These are phyloP conservation scores for Malus sieversii DNA, from an alignment of 306 rosid genomes.

Conservation along the genomic window DNA sequence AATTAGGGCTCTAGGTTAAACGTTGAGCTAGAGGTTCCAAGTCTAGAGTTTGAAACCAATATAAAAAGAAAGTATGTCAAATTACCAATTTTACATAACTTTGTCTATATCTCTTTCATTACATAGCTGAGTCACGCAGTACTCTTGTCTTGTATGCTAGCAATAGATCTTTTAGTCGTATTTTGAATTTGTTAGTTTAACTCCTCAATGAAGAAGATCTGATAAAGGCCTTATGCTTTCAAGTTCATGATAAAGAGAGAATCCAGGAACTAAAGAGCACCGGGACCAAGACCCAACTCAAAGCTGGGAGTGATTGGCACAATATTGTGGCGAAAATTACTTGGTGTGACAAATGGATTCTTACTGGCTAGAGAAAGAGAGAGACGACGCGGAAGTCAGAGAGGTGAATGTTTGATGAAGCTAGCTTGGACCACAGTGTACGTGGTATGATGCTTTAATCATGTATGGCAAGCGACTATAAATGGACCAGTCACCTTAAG, in stretches of 20 bases:
- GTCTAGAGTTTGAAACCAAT: too few species aligned
- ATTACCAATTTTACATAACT: too few species aligned
- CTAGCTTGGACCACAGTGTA: background rate
- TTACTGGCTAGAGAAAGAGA: background rate
- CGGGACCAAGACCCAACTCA: constrained; percentile 54
- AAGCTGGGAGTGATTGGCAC: constrained; percentile 40
- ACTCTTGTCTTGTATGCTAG: background rate
- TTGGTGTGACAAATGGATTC: background rate
- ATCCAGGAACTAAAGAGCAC: constrained; percentile 10
- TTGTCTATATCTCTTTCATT: too few species aligned
- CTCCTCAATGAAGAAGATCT: background rate
- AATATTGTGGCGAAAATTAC: constrained; percentile 16
- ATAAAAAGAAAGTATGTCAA: background rate
- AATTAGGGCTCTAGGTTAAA: too few species aligned
- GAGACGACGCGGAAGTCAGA: constrained; percentile 21
- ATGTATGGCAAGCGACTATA: background rate
- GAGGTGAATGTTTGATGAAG: background rate
- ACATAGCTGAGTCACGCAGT: too few species aligned
- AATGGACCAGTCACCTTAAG: background rate
- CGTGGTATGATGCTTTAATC: background rate
- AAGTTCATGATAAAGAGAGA: constrained; percentile 12
- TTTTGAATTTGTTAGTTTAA: background rate
- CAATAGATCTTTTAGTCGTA: background rate
- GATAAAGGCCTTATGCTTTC: background rate
- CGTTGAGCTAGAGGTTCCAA: too few species aligned